Evolutionary conservation across 352 stramenopile genomes (phyloP).

Genomic region (Globisporangium emineosum): DNA sequence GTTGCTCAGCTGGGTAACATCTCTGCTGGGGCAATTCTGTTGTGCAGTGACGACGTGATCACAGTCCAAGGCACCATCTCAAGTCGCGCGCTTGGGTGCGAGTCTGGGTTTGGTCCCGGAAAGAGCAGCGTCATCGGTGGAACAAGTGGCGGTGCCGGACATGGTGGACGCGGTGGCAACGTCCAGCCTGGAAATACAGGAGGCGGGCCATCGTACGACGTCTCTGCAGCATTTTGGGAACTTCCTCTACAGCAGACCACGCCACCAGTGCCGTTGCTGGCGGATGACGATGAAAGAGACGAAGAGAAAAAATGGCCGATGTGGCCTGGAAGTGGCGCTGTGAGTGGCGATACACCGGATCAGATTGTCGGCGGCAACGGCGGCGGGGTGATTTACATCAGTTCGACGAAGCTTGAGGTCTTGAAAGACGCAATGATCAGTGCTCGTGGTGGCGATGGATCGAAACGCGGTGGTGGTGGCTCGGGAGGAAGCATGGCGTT

Average conservation of each 20-base stretch:
- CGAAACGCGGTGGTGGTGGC: slow-evolving; percentile 65
- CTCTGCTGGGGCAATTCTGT: slow-evolving; percentile 51
- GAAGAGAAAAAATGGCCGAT: slow-evolving; percentile 36
- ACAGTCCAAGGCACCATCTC: slow-evolving; percentile 36
- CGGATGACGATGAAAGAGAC: not conserved
- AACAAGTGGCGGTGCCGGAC: slow-evolving; percentile 64
- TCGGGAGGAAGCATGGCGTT: slow-evolving; percentile 64
- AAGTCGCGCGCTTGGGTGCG: slow-evolving; percentile 43
- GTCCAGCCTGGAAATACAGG: slow-evolving; percentile 51
- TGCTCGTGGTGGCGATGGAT: slow-evolving; percentile 48
- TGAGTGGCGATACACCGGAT: slow-evolving; percentile 44
- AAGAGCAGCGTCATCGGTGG: slow-evolving; percentile 45
- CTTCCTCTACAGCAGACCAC: not conserved
- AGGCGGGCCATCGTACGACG: slow-evolving; percentile 43
- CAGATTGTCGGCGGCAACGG: slow-evolving; percentile 60
- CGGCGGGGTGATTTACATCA: slow-evolving; percentile 71
- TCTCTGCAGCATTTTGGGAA: slow-evolving; percentile 1
- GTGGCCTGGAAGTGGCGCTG: slow-evolving; percentile 65
- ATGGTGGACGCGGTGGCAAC: slow-evolving; percentile 61
- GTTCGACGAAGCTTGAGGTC: slow-evolving; percentile 46
- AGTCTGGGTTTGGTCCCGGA: slow-evolving; percentile 45
- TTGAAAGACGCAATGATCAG: slow-evolving; percentile 40
- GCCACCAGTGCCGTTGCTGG: not conserved
- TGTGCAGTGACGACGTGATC: slow-evolving; percentile 47
- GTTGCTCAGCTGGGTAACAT: slow-evolving; percentile 41